Percentiles rank a stretch among this genome's conserved stretches.
Conservation (phyloP, 2,329 filamentous ascomycete species). For the Salinomyces thailandicus region DNA sequence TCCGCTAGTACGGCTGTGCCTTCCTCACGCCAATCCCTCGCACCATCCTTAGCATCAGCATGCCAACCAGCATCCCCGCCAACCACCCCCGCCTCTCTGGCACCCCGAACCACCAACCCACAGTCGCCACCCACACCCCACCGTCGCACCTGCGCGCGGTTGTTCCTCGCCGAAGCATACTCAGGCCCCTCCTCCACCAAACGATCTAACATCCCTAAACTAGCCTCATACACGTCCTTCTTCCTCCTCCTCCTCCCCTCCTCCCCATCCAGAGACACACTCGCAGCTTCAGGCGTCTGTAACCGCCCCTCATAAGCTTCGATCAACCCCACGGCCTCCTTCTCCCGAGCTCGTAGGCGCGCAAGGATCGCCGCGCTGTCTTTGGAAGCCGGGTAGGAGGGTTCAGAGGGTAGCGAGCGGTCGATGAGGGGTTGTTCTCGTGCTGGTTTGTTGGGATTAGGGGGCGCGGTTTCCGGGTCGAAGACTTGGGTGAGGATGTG, state of each 20-base stretch:
- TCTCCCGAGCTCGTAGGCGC: constrained; percentile 16
- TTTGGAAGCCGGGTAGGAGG: too few species aligned
- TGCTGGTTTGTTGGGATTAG: constrained; percentile 10
- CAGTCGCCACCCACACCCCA: constrained; percentile 43
- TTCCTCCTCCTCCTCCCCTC: too few species aligned
- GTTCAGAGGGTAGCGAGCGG: too few species aligned
- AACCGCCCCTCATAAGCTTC: constrained; percentile 16
- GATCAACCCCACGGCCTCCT: constrained; percentile 18
- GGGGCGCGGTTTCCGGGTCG: constrained; percentile 20
- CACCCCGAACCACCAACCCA: constrained; percentile 7
- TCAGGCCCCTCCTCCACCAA: constrained; percentile 49
- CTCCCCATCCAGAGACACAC: too few species aligned
- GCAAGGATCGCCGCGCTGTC: too few species aligned
- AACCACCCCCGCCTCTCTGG: too few species aligned
- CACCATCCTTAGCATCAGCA: too few species aligned
- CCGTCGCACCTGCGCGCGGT: constrained; percentile 52
- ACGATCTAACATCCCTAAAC: constrained; percentile 36
- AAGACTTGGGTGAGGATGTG: constrained; percentile 36
- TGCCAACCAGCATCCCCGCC: too few species aligned
- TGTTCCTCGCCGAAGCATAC: constrained; percentile 66
- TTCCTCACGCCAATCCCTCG: not conserved
- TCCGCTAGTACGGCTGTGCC: constrained; percentile 22
- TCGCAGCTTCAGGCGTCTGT: constrained; percentile 41
- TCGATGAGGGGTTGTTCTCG: too few species aligned
- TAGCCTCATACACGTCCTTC: constrained; percentile 14